These are phyloP conservation scores for Tolypocladium endophyticum DNA, from an alignment of 2,329 filamentous ascomycete species.

Conservation along the genomic window DNA sequence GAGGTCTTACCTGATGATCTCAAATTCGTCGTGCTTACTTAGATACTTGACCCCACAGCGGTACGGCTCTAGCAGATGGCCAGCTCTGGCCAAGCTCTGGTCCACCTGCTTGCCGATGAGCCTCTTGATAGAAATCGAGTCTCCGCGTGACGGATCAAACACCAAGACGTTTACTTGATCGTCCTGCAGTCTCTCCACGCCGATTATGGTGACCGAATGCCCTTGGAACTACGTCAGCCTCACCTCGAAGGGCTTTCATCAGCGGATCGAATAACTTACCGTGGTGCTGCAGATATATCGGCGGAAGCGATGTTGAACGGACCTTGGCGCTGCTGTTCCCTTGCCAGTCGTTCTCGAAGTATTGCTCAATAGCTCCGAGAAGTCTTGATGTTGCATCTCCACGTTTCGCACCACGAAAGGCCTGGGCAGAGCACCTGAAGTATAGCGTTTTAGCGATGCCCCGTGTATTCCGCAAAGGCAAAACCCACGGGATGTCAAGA, in stretches of 20 bases:
- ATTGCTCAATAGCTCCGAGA: constrained; percentile 58
- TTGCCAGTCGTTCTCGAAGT: constrained; percentile 50
- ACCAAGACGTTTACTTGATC: constrained; percentile 64
- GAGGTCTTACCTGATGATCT: constrained; percentile 56
- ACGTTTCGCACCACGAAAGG: constrained; percentile 39
- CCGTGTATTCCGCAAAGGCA: too few species aligned
- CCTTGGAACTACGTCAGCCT: constrained; percentile 30
- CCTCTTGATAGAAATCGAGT: constrained; percentile 51
- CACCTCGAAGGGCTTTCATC: neutral
- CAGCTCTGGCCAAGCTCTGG: constrained; percentile 24
- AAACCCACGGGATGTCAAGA: constrained; percentile 52
- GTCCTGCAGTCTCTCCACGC: constrained; percentile 59
- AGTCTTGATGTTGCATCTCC: constrained; percentile 41
- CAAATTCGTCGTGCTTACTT: constrained; percentile 63
- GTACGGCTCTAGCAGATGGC: constrained; percentile 56
- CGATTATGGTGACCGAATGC: constrained; percentile 85
- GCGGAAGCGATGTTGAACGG: constrained; percentile 61
- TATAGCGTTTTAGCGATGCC: neutral
- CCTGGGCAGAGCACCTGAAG: constrained; percentile 49
- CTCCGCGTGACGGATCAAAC: constrained; percentile 77
- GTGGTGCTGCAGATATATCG: constrained; percentile 83
- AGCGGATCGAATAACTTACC: constrained; percentile 30
- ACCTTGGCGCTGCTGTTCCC: constrained; percentile 45
- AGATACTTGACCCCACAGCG: constrained; percentile 60
- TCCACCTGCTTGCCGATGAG: constrained; percentile 40